phyloP scores from a whole-genome alignment of 2,329 filamentous ascomycete species.

The Fusarium falciforme region DNA sequence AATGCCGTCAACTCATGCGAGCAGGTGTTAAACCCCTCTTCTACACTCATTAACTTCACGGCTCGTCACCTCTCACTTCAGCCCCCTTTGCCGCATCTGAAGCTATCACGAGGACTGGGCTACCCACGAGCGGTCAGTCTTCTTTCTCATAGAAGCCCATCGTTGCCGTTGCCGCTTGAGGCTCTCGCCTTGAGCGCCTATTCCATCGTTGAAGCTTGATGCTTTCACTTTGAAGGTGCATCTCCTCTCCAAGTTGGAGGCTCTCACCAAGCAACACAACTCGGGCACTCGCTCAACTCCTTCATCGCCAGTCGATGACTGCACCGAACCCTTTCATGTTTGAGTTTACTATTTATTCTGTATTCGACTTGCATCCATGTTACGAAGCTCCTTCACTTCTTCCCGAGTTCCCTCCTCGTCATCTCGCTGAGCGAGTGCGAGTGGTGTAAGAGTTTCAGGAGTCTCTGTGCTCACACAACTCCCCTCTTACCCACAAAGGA shows the following conservation, averaged over 20 bases:
- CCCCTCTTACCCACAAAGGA: neutral
- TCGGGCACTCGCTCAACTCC: neutral
- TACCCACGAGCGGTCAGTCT: neutral
- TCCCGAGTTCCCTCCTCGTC: neutral
- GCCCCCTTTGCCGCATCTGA: neutral
- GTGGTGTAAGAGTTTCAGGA: neutral
- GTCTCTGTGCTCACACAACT: neutral
- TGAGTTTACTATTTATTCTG: neutral
- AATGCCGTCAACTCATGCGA: neutral
- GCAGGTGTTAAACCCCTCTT: neutral
- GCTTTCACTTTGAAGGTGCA: neutral
- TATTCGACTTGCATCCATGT: neutral
- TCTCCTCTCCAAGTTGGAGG: neutral
- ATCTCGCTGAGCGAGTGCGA: neutral
- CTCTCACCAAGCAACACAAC: neutral
- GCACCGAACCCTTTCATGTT: neutral
- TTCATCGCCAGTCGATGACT: neutral
- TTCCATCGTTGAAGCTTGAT: neutral
- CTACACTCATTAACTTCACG: neutral
- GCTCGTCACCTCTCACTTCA: neutral
- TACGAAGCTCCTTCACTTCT: neutral
- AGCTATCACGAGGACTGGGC: neutral
- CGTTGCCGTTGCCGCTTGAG: neutral
- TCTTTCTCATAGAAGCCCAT: neutral
- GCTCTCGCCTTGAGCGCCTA: neutral